phyloP scores from a whole-genome alignment of 192 early-diverging fungal genomes.

The Coemansia sp. region DNA sequence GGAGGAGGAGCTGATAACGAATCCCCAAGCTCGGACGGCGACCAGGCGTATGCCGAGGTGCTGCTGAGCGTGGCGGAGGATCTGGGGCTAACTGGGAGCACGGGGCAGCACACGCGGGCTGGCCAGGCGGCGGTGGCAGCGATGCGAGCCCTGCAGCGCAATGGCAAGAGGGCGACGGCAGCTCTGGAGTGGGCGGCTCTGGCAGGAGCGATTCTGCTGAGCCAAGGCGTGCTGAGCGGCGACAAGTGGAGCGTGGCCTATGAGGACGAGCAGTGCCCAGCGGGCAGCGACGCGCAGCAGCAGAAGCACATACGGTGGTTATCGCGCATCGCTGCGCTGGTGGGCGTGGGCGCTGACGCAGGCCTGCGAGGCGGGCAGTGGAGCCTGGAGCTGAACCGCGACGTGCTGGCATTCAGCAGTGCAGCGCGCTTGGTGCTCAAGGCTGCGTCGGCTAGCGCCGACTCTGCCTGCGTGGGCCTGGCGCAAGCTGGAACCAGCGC shows the following conservation, averaged over 20 bases:
- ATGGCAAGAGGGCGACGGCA: neutral
- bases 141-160: conserved; percentile 23
- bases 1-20: neutral
- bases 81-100: conserved; percentile 22
- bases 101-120: conserved; percentile 29
- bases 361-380: neutral
- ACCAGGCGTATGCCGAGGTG: conserved; percentile 6
- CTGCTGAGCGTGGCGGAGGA: conserved; percentile 17
- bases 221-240: conserved; percentile 40
- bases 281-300: conserved; percentile 12
- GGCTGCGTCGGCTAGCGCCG: conserved; percentile 17
- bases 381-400: conserved; percentile 59
- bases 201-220: conserved; percentile 29
- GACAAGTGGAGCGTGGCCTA: conserved; percentile 45
- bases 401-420: conserved; percentile 73
- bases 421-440: conserved; percentile 56
- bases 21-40: neutral
- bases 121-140: conserved; percentile 23
- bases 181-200: conserved; percentile 37
- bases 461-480: conserved; percentile 20
- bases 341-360: neutral
- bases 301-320: conserved; percentile 21
- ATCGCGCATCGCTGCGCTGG: conserved; percentile 44
- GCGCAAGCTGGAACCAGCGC: neutral
- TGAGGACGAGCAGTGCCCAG: conserved; percentile 23